These are phyloP conservation scores for Huntiella decipiens DNA, from an alignment of 2,329 filamentous ascomycete genomes.

Conservation along the genomic window DNA sequence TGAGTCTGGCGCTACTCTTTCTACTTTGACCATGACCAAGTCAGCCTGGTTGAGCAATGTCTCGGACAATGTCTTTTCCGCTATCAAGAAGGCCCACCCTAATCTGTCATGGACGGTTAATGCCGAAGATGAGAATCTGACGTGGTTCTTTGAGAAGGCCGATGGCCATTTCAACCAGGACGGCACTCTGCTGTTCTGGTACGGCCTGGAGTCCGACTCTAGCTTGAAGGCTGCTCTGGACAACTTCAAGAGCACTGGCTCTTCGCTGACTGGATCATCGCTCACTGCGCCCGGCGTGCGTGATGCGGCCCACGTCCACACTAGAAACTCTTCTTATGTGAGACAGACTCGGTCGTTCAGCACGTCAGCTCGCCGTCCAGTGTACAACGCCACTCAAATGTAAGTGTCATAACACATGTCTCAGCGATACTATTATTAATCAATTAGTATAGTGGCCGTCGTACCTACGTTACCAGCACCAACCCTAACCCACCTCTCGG, in stretches of 20 bases:
- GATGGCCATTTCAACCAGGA: slow-evolving; percentile 75
- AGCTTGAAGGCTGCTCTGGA: slow-evolving; percentile 70
- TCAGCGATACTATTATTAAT: neutral
- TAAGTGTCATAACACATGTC: slow-evolving; percentile 1
- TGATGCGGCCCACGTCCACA: slow-evolving; percentile 45
- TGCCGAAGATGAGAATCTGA: slow-evolving; percentile 87
- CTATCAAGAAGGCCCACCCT: slow-evolving; percentile 83
- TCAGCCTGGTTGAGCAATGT: slow-evolving; percentile 88
- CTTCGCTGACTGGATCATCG: slow-evolving; percentile 73
- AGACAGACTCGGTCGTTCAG: slow-evolving; percentile 39
- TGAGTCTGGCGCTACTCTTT: slow-evolving; percentile 57
- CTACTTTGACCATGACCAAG: slow-evolving; percentile 85
- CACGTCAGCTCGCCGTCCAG: slow-evolving; percentile 27
- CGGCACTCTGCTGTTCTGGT: slow-evolving; percentile 91
- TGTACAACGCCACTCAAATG: slow-evolving; percentile 10
- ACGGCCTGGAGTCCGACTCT: slow-evolving; percentile 63
- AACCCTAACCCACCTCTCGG: slow-evolving; percentile 85
- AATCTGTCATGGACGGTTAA: slow-evolving; percentile 93
- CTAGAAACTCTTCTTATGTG: slow-evolving; percentile 4
- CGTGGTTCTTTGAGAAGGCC: slow-evolving; percentile 96
- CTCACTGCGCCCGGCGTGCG: slow-evolving; percentile 77
- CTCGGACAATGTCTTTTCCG: slow-evolving; percentile 83
- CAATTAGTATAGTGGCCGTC: slow-evolving; percentile 11
- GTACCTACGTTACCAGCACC: slow-evolving; percentile 33
- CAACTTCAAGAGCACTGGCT: slow-evolving; percentile 66